A percentile compares a stretch with the other conserved stretches of the same genome.
phyloP scores from a whole-genome alignment of 805 yeast species.

The Pichia phayaonensis region DNA sequence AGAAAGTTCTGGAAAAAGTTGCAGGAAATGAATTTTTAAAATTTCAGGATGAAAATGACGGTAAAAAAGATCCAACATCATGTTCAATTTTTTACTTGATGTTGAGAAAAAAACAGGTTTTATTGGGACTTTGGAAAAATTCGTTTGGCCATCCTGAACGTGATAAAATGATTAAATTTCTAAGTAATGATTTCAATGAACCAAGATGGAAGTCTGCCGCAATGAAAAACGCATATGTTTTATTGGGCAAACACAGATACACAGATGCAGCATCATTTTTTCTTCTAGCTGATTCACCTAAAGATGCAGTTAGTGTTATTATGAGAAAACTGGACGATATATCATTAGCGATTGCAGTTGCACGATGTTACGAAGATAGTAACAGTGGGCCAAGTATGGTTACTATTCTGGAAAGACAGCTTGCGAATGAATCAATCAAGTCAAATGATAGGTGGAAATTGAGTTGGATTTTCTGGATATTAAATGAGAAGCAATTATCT shows the following conservation, averaged over 20 bases:
- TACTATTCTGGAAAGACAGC: constrained; percentile 38
- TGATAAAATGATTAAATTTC: constrained; percentile 69
- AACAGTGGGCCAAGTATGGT: constrained; percentile 49
- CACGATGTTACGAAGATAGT: constrained; percentile 61
- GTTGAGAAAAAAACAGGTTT: constrained; percentile 63
- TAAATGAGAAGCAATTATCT: constrained; percentile 41
- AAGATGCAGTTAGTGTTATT: constrained; percentile 72
- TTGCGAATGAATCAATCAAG: constrained; percentile 50
- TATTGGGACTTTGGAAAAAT: constrained; percentile 80
- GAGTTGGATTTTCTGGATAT: constrained; percentile 73
- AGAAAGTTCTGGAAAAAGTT: constrained; percentile 51
- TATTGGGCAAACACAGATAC: constrained; percentile 80
- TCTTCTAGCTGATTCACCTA: constrained; percentile 63
- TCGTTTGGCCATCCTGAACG: constrained; percentile 71
- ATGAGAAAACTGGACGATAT: constrained; percentile 60
- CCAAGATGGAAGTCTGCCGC: constrained; percentile 86
- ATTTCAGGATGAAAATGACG: constrained; percentile 32
- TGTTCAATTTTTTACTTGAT: constrained; percentile 76
- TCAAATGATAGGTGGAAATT: constrained; percentile 74
- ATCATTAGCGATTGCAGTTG: constrained; percentile 71
- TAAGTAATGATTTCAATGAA: constrained; percentile 67
- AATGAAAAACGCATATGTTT: constrained; percentile 82
- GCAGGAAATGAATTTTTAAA: constrained; percentile 63
- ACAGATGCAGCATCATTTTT: constrained; percentile 87
- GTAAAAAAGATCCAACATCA: constrained; percentile 58